phyloP scores from a whole-genome alignment of 768 basidiomycete species.

The Roridomyces roridus region DNA sequence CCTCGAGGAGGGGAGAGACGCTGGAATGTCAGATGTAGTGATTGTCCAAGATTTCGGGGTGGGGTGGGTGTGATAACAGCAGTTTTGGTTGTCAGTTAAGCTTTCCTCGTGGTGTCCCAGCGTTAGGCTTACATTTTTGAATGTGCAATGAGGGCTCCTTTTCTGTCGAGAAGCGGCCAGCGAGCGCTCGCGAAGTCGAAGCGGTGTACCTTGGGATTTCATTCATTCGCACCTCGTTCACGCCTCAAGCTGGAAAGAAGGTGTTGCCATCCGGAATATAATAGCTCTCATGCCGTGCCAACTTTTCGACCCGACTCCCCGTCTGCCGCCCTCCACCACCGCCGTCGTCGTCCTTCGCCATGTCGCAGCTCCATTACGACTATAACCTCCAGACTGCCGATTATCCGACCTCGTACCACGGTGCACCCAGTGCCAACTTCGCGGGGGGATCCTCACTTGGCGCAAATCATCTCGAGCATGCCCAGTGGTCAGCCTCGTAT shows the following conservation, averaged over 20 bases:
- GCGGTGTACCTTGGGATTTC: slow-evolving; percentile 14
- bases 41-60: not conserved
- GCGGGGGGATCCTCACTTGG: slow-evolving; percentile 20
- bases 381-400: not conserved
- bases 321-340: too few species aligned
- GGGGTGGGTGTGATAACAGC: slow-evolving; percentile 1
- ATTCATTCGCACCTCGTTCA: slow-evolving; percentile 22
- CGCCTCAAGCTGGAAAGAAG: slow-evolving; percentile 21
- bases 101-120: slow-evolving; percentile 19
- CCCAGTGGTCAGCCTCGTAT: slow-evolving; percentile 13
- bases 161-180: slow-evolving; percentile 15
- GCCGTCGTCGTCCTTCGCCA: too few species aligned
- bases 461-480: slow-evolving; percentile 21
- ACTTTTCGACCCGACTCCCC: slow-evolving; percentile 2
- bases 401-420: slow-evolving; percentile 7
- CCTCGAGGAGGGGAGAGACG: slow-evolving; percentile 9
- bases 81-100: not conserved
- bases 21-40: not conserved
- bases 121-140: slow-evolving; percentile 21
- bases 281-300: slow-evolving; percentile 5
- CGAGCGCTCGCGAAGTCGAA: slow-evolving; percentile 16
- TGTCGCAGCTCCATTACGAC: slow-evolving; percentile 6
- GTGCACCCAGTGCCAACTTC: slow-evolving; percentile 14
- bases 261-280: slow-evolving; percentile 16
- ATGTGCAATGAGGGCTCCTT: slow-evolving; percentile 5